phyloP scores from a whole-genome alignment of 495 filamentous ascomycete species.

The Xylaria palmicola region DNA sequence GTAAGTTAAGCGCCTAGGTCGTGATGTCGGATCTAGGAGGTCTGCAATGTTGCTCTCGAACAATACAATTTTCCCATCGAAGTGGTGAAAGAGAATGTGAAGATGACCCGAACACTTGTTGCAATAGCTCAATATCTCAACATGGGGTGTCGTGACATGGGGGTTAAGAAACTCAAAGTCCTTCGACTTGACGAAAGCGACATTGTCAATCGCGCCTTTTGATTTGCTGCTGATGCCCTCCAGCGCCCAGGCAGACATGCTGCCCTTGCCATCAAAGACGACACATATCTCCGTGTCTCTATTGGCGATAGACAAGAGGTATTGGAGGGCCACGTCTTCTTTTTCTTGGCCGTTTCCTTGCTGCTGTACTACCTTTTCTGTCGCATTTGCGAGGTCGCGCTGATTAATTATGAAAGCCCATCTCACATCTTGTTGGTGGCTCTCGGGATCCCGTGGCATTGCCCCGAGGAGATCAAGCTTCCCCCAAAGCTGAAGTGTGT shows the following conservation, averaged over 20 bases:
- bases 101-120: constrained; percentile 60
- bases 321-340: constrained; percentile 70
- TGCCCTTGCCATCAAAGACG: constrained; percentile 77
- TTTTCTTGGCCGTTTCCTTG: constrained; percentile 54
- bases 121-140: constrained; percentile 74
- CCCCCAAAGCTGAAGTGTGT: constrained; percentile 76
- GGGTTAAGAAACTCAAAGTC: constrained; percentile 62
- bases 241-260: constrained; percentile 92
- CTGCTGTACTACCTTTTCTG: constrained; percentile 70
- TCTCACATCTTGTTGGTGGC: constrained; percentile 46
- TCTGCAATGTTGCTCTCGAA: constrained; percentile 75
- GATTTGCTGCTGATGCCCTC: constrained; percentile 82
- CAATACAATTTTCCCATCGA: constrained; percentile 81
- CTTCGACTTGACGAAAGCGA: constrained; percentile 70
- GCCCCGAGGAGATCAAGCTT: constrained; percentile 75
- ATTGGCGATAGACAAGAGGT: constrained; percentile 84
- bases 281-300: constrained; percentile 84
- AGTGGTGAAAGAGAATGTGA: constrained; percentile 78
- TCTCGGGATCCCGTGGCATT: constrained; percentile 55
- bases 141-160: constrained; percentile 39
- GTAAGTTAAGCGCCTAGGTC: constrained; percentile 54
- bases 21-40: constrained; percentile 76
- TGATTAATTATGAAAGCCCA: constrained; percentile 86
- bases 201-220: constrained; percentile 75
- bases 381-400: constrained; percentile 73